Percentiles rank a stretch among this genome's conserved stretches.
phyloP scores from a whole-genome alignment of 2,329 filamentous ascomycete species.

The Hypoxylon sp. region DNA sequence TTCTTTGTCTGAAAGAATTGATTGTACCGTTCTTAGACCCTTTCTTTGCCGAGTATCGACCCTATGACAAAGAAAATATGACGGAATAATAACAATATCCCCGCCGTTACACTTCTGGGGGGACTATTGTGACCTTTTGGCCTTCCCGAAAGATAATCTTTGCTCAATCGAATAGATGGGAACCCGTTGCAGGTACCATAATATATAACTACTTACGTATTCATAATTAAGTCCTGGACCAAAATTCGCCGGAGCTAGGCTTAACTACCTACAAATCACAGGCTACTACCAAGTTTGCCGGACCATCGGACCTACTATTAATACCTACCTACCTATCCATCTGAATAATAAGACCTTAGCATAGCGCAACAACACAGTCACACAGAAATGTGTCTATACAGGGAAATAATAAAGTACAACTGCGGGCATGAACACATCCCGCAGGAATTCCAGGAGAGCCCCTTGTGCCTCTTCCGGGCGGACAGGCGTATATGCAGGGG shows the following conservation, averaged over 20 bases:
- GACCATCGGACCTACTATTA: background rate
- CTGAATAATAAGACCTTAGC: background rate
- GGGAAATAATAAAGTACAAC: slow-evolving; percentile 1
- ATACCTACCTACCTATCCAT: background rate
- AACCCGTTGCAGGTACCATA: slow-evolving; percentile 37
- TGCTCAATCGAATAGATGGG: background rate
- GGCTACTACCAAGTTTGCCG: background rate
- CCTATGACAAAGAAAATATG: slow-evolving; percentile 1
- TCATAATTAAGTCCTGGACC: background rate
- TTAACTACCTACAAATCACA: background rate
- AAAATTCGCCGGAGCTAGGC: too few relatives aligned
- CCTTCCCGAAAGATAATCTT: slow-evolving; percentile 20
- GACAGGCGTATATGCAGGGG: background rate
- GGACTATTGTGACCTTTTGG: background rate
- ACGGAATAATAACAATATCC: slow-evolving; percentile 7
- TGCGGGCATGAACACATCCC: slow-evolving; percentile 27
- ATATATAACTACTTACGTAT: background rate
- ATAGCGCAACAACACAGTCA: background rate
- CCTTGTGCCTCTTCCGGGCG: slow-evolving; percentile 23
- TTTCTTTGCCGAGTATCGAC: background rate
- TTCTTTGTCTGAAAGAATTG: slow-evolving; percentile 15
- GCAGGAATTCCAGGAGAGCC: background rate
- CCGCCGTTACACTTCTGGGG: background rate
- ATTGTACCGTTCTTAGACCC: slow-evolving; percentile 1
- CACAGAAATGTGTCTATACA: slow-evolving; percentile 29